Percentiles rank a stretch among this genome's conserved stretches.
phyloP scores from a whole-genome alignment of 139 green algal genomes.

The Desmodesmus armatus region DNA sequence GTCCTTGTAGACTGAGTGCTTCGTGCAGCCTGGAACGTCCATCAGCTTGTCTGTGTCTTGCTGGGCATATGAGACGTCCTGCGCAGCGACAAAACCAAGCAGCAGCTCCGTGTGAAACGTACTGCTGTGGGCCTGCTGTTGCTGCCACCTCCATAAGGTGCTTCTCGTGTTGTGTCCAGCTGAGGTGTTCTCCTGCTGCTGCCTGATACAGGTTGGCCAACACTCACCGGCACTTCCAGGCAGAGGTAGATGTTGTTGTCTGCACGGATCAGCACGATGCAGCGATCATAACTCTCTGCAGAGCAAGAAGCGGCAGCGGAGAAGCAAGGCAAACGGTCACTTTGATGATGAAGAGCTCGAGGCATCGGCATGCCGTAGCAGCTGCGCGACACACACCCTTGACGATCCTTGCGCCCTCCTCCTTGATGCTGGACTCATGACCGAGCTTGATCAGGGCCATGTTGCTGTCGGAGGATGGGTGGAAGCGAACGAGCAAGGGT shows the following conservation, averaged over 20 bases:
- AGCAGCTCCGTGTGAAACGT: not conserved
- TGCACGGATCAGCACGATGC: not conserved
- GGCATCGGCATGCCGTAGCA: not conserved
- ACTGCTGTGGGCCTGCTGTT: not conserved
- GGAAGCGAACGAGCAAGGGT: too few relatives aligned
- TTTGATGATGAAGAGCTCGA: not conserved
- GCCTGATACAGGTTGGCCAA: not conserved
- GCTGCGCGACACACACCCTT: not conserved
- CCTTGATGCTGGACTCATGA: not conserved
- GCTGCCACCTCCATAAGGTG: too few relatives aligned
- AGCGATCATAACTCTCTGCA: slow-evolving; percentile 29
- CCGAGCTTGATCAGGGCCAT: slow-evolving; percentile 33
- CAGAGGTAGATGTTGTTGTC: not conserved
- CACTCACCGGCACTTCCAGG: slow-evolving; percentile 30
- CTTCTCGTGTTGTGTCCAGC: too few relatives aligned
- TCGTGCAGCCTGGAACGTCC: not conserved
- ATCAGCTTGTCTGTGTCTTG: not conserved
- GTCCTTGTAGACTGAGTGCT: not conserved
- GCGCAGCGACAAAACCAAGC: not conserved
- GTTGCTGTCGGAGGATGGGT: not conserved
- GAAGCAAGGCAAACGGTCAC: not conserved
- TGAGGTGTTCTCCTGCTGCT: too few relatives aligned
- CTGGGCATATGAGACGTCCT: slow-evolving; percentile 13
- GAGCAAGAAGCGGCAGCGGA: not conserved
- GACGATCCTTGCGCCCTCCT: slow-evolving; percentile 11